Conservation (phyloP, 2,329 filamentous ascomycete genomes). For the Fusarium setosum region DNA sequence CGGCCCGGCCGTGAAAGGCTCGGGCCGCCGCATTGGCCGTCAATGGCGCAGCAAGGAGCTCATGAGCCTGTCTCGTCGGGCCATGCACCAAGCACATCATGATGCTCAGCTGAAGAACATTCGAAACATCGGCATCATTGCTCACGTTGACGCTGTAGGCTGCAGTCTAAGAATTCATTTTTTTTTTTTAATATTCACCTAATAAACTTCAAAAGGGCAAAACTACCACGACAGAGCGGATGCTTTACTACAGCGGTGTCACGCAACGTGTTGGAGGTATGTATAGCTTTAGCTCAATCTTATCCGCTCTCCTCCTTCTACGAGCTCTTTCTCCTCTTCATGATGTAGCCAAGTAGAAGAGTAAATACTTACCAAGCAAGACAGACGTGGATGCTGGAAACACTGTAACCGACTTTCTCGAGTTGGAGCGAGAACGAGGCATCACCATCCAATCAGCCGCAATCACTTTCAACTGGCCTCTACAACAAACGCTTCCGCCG, state of each 20-base stretch:
- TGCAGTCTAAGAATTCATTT: no score
- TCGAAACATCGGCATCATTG: slow-evolving; percentile 97
- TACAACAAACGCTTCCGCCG: slow-evolving; percentile 56
- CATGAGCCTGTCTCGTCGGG: slow-evolving; percentile 22
- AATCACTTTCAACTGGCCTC: slow-evolving; percentile 95
- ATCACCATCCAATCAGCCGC: slow-evolving; percentile 99
- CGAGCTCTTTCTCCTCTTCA: not conserved
- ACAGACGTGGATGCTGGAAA: slow-evolving; percentile 94
- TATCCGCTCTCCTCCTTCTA: not conserved
- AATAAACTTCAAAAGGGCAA: slow-evolving; percentile 72
- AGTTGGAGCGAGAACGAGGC: slow-evolving; percentile 88
- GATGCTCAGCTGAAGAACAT: slow-evolving; percentile 63
- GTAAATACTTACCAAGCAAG: slow-evolving; percentile 7
- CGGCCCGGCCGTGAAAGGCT: slow-evolving; percentile 27
- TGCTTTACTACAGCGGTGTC: slow-evolving; percentile 96
- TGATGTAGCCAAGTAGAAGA: not conserved
- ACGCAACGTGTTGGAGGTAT: slow-evolving; percentile 83
- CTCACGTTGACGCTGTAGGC: slow-evolving; percentile 90
- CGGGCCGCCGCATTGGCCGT: slow-evolving; percentile 33
- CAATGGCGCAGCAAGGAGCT: slow-evolving; percentile 37
- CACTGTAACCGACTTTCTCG: slow-evolving; percentile 96
- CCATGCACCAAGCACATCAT: slow-evolving; percentile 35
- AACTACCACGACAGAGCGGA: slow-evolving; percentile 98
- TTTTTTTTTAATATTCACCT: no score
- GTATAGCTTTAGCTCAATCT: not conserved